Evolutionary conservation across 1,284 basidiomycete genomes (phyloP), one percentile per base, ranked within the genome.

Genomic region (Flammula alnicola): DNA sequence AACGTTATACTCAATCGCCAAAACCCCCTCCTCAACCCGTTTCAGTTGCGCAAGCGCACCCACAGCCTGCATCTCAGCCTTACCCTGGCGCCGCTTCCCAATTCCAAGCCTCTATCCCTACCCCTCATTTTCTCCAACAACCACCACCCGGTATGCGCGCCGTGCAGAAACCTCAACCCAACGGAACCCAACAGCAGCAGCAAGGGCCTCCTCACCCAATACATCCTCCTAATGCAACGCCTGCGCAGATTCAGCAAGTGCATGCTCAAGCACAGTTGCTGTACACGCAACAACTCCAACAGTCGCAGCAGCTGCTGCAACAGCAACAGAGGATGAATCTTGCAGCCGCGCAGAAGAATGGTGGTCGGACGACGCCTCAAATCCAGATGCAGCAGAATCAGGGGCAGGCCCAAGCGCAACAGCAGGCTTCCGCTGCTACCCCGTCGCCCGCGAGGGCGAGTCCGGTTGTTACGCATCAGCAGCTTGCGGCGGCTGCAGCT

Each of bases 41-140:
- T 33, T 41, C 40, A 22, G 39, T 50, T n/a, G 30, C 47, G 1
- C 53, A 47, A 5, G 26, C 53, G 22, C 62, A 55, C 43, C 59
- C 51, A 23, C 62, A 52, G 51, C 54, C 53, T 14, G 27, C 54
- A 5, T 59, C 56, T 35, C 58, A 53, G 35, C 63, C 54, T n/a
- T 58, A 56, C 25, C 48, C 52, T 26, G 42, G 33, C 26, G 8
- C 47, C 5, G 39, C 53, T 5, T 44, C 59, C n/a, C 50, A 43
- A 42, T 61, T 57, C 50, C 73, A 69, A 46, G 51, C 65, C 43
- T 51, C 56, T 29, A 44, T 68, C 17, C 56, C 65, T 1, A 58
- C 47, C 20, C 51, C 64, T 16, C 67, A 72, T 39, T 62, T 58
- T 39, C 44, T 59, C 39, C 57, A 62, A 32, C 57, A 60, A 35